Evolutionary conservation across 768 basidiomycete species (phyloP), one percentile per base, ranked within the genome.

Genomic region (Mycena belliarum): DNA sequence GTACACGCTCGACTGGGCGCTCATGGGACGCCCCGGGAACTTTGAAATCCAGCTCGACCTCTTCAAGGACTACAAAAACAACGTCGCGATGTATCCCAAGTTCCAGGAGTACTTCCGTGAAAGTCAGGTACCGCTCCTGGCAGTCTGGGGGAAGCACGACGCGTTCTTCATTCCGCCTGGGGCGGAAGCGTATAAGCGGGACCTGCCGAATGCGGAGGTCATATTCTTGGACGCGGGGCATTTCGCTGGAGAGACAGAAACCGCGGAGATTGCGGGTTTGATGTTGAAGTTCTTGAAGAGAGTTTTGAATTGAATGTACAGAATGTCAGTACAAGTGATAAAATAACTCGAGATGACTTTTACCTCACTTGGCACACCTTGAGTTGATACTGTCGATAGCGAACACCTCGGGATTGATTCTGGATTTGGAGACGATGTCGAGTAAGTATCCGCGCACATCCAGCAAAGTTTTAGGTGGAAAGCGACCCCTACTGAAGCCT

Each of bases 111-210:
- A 75, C 57, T 70, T 83, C 61, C 66, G 70, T 20, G 59, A 71
- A 35, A 65, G 69, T 59, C 67, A 76, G 50, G 74, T 77, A 20
- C 76, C 77, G 2, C 58, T 80, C 16, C 70, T 82, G 3, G 80
- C 74, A 0, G 68, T 80, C 6, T 82, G 82, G 82, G 82, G 80
- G 9, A 73, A 69, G 59, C 72, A 76, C 57, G 82, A 83, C 57
- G 32, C 52, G 7, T 69, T 77, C 52, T 82, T 82, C 70, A 56
- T 75, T 21, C 71, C 74, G 10, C 57, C 73, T 0, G 80, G 80
- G 2, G 82, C 79, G 0, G 71, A 78, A 59, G 78, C 78, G 20
- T 82, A 67, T 69, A 75, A 73, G 63, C 69, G 57, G 20, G 74
- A 76, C 35, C 50, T 75, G 38, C 68, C 69, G 20, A 61, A 79